Evolutionary conservation across 2,329 filamentous ascomycete genomes (phyloP), one percentile per base, ranked within the genome.

Genomic region (Claviceps lovelessii): DNA sequence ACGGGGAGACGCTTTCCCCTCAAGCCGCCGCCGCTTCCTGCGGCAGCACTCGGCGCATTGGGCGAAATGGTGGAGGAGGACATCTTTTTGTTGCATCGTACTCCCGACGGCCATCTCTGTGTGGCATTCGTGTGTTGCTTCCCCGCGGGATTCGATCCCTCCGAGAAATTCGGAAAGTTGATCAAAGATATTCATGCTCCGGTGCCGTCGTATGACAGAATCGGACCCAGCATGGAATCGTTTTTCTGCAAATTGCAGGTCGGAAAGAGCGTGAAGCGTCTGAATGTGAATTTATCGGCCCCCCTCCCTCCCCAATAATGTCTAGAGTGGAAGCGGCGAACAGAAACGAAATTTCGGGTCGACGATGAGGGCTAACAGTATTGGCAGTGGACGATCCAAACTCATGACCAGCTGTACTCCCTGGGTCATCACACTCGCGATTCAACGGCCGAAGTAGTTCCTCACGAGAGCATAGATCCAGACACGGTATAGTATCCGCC

Each of bases 1-100:
- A 78, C 73, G 0, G 59, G 61, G 6, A 54, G 54, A 7, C 51
- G 58, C 0, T 67, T 65, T 11, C 64, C 73, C 0, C 60, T 66
- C 1, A 17, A 60, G 0, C 61, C 67, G 0, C 64, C 67, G 0
- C 39, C 56, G 1, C 67, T 72, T 31, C 57, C 66, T 0, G 54
- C 65, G 1, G 63, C 63, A 0, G 69, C 71, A 5, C 65, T 79
- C 17, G 61, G 67, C 17, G 62, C 67, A 7, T 62, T 79, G 1
- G 74, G 70, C n/a, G 71, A 76, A 60, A 78, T 72, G 0, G 68
- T 80, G 2, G 77, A 80, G 55, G 77, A 80, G 53, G 77, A 81
- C 58, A 59, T 81, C 23, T 78, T 81, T 52, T 63, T 80, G 2
- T 65, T 79, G 6, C 66, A 67, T 23, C 68, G 72, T 50, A 73